phyloP scores from a whole-genome alignment of 2,329 filamentous ascomycete genomes.

The Raffaelea ambrosiae region DNA sequence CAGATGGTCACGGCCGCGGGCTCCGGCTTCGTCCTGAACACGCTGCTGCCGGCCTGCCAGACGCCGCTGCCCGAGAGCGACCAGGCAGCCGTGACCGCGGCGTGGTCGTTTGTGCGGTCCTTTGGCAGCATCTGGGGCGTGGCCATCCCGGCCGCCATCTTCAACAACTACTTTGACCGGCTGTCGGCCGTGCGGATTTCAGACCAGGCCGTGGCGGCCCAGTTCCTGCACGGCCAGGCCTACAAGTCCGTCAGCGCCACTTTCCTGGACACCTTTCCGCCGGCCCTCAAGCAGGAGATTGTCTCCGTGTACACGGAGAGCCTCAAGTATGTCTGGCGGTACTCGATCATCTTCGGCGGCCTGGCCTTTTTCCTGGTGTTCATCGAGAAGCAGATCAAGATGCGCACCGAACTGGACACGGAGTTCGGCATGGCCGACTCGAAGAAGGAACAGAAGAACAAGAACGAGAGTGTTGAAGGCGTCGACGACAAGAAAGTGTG shows the following conservation, averaged over 20 bases:
- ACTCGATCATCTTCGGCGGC: slow-evolving; percentile 18
- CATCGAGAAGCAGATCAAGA: slow-evolving; percentile 15
- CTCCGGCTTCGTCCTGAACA: slow-evolving; percentile 26
- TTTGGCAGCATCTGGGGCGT: slow-evolving; percentile 30
- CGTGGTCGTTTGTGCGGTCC: slow-evolving; percentile 29
- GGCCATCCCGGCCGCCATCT: slow-evolving; percentile 27
- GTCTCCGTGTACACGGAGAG: slow-evolving; percentile 12
- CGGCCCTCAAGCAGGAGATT: slow-evolving; percentile 12
- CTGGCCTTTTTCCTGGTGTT: slow-evolving; percentile 15
- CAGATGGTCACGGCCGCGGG: slow-evolving; percentile 24
- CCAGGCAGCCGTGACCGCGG: slow-evolving; percentile 24
- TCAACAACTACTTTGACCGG: slow-evolving; percentile 21
- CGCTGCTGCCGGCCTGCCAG: slow-evolving; percentile 28
- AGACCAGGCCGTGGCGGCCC: slow-evolving; percentile 5
- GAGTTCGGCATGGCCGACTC: slow-evolving; percentile 18
- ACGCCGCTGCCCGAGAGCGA: slow-evolving; percentile 25
- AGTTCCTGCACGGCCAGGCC: slow-evolving; percentile 15
- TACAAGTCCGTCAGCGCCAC: slow-evolving; percentile 16
- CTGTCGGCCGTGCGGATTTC: slow-evolving; percentile 7
- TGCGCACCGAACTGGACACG: slow-evolving; percentile 19
- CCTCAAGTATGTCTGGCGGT: slow-evolving; percentile 16
- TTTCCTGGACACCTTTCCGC: slow-evolving; percentile 13
- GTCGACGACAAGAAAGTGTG: too few species aligned
- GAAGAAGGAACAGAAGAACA: neutral
- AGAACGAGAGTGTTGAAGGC: too few species aligned